phyloP scores from a whole-genome alignment of 495 filamentous ascomycete genomes.

The Neurospora sp. region DNA sequence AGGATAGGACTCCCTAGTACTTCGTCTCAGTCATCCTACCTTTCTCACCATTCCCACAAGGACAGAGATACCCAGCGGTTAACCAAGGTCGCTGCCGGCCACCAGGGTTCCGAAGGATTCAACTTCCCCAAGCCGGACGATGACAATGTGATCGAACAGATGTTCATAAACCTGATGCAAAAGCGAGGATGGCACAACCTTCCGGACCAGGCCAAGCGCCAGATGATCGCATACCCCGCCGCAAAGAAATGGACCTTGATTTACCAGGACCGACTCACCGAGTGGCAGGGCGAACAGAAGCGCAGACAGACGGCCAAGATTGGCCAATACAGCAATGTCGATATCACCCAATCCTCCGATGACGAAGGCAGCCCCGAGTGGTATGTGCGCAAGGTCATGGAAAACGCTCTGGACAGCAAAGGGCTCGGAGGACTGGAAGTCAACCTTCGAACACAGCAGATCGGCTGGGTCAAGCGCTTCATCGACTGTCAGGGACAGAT shows the following conservation, averaged over 20 bases:
- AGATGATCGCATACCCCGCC: constrained; percentile 90
- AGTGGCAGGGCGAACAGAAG: constrained; percentile 91
- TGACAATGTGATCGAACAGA: constrained; percentile 78
- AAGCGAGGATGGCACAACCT: constrained; percentile 95
- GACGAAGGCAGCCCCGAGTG: constrained; percentile 96
- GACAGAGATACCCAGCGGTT: constrained; percentile 39
- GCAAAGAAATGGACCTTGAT: constrained; percentile 97
- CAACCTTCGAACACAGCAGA: constrained; percentile 89
- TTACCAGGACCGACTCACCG: constrained; percentile 86
- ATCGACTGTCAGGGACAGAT: constrained; percentile 97
- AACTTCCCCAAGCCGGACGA: constrained; percentile 62
- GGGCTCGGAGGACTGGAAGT: constrained; percentile 86
- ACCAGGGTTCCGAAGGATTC: constrained; percentile 48
- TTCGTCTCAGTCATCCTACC: constrained; percentile 38
- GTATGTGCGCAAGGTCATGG: constrained; percentile 96
- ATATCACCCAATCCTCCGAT: constrained; percentile 63
- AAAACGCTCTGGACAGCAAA: constrained; percentile 85
- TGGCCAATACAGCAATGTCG: constrained; percentile 44
- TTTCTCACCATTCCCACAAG: constrained; percentile 31
- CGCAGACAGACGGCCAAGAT: constrained; percentile 62
- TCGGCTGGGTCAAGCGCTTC: constrained; percentile 94
- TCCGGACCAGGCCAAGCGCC: constrained; percentile 86
- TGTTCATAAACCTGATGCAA: constrained; percentile 89
- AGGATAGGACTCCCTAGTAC: constrained; percentile 38
- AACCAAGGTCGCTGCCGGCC: constrained; percentile 37